These are phyloP conservation scores for Pistacia integerrima DNA, from an alignment of 345 rosid genomes.

Conservation along the genomic window DNA sequence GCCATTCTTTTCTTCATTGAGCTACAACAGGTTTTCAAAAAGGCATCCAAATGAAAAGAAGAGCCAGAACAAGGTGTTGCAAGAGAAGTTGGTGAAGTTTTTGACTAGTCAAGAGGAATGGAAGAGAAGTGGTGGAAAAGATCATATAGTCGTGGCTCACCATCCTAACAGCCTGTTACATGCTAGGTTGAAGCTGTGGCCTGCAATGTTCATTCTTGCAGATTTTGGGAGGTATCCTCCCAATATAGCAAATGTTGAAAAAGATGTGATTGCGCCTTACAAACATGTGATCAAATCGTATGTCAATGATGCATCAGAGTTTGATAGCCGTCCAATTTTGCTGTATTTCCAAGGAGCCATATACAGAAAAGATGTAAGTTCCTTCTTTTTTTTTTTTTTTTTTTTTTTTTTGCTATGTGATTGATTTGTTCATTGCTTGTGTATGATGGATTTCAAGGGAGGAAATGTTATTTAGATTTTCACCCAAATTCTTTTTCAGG, in stretches of 20 bases:
- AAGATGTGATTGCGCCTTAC: slow-evolving; percentile 94
- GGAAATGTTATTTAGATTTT: not conserved
- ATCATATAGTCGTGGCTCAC: slow-evolving; percentile 86
- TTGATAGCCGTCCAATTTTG: slow-evolving; percentile 70
- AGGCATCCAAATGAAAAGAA: slow-evolving; percentile 57
- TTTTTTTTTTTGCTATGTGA: slow-evolving; percentile 15
- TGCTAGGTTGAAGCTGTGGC: slow-evolving; percentile 79
- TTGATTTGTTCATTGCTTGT: not conserved
- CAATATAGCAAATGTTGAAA: slow-evolving; percentile 72
- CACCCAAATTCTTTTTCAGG: not conserved
- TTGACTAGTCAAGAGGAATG: slow-evolving; percentile 69
- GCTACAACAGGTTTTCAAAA: slow-evolving; percentile 77
- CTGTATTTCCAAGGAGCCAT: slow-evolving; percentile 97
- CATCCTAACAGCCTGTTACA: slow-evolving; percentile 91
- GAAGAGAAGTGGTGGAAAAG: slow-evolving; percentile 75
- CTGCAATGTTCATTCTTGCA: slow-evolving; percentile 76
- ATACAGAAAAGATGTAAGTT: slow-evolving; percentile 90
- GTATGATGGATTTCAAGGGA: not conserved
- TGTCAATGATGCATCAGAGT: slow-evolving; percentile 60
- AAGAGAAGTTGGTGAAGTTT: slow-evolving; percentile 65
- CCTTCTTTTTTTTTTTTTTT: too few relatives aligned
- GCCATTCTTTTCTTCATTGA: slow-evolving; percentile 87
- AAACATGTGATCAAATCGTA: slow-evolving; percentile 70
- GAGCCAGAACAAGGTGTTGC: slow-evolving; percentile 60
- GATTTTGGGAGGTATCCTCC: slow-evolving; percentile 96